These are phyloP conservation scores for Leishmania braziliensis DNA, from an alignment of 208 protist species.

Conservation along the genomic window DNA sequence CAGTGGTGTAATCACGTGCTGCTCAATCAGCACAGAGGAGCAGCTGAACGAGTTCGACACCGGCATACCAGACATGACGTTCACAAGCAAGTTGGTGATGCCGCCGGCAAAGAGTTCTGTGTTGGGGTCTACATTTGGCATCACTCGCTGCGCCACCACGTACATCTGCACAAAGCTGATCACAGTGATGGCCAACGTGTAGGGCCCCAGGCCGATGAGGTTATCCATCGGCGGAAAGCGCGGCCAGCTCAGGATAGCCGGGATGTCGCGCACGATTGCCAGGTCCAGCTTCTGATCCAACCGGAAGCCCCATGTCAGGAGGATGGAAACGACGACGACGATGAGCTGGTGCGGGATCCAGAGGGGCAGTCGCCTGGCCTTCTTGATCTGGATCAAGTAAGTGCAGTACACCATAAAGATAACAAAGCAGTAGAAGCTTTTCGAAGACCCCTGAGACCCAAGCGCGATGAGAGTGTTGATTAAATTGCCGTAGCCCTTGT, in stretches of 20 bases:
- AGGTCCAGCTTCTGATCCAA: slow-evolving; percentile 35
- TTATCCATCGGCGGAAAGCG: slow-evolving; percentile 46
- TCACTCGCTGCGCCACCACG: slow-evolving; percentile 53
- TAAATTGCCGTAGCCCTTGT: slow-evolving; percentile 38
- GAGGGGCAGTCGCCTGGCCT: slow-evolving; percentile 32
- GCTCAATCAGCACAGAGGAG: slow-evolving; percentile 54
- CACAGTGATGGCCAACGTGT: slow-evolving; percentile 60
- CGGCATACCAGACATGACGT: slow-evolving; percentile 56
- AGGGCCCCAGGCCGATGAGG: slow-evolving; percentile 48
- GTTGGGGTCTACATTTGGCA: slow-evolving; percentile 57
- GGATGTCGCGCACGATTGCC: slow-evolving; percentile 45
- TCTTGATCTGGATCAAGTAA: slow-evolving; percentile 60
- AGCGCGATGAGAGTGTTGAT: slow-evolving; percentile 38
- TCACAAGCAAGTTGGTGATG: slow-evolving; percentile 45
- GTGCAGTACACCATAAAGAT: slow-evolving; percentile 49
- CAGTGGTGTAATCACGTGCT: slow-evolving; percentile 45
- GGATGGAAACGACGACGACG: slow-evolving; percentile 53
- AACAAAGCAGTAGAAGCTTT: slow-evolving; percentile 46
- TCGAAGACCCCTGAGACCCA: slow-evolving; percentile 21
- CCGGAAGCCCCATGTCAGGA: slow-evolving; percentile 37
- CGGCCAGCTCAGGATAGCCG: slow-evolving; percentile 28
- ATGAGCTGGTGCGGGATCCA: slow-evolving; percentile 72
- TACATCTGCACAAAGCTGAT: slow-evolving; percentile 68
- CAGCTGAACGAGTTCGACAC: slow-evolving; percentile 63
- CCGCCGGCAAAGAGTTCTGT: slow-evolving; percentile 55